A percentile compares a stretch with the other conserved stretches of the same genome.
phyloP scores from a whole-genome alignment of 176 grass and related monocot species.

The Carex pumila region DNA sequence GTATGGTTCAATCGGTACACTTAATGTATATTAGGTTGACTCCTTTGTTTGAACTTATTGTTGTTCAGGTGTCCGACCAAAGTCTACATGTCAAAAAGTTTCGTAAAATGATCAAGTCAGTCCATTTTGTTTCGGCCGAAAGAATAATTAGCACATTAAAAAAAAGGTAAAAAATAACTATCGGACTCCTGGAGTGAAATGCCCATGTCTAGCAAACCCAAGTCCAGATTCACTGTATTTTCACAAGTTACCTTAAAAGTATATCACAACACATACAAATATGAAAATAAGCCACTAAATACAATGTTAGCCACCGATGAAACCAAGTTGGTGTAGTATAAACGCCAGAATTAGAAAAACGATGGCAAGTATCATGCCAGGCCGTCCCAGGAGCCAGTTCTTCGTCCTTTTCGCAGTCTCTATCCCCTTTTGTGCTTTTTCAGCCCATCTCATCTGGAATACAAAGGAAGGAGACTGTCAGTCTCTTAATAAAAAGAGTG shows the following conservation, averaged over 20 bases:
- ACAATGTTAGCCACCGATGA: slow-evolving; percentile 56
- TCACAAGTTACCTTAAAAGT: neutral
- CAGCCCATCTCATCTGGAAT: slow-evolving; percentile 80
- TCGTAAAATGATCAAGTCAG: neutral
- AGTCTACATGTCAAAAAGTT: too few species aligned
- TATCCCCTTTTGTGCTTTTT: slow-evolving; percentile 62
- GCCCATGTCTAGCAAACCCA: neutral
- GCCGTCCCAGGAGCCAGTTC: slow-evolving; percentile 79
- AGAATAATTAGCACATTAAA: slow-evolving; percentile 2
- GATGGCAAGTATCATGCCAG: slow-evolving; percentile 71
- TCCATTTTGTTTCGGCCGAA: neutral
- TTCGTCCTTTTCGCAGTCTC: slow-evolving; percentile 72
- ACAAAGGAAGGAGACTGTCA: slow-evolving; percentile 1
- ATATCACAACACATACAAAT: neutral
- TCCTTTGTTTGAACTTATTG: too few species aligned
- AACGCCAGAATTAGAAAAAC: slow-evolving; percentile 82
- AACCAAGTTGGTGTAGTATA: slow-evolving; percentile 69
- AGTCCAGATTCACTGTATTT: neutral
- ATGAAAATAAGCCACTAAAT: neutral
- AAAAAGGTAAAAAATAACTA: too few species aligned
- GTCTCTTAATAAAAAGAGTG: neutral
- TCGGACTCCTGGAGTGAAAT: neutral
- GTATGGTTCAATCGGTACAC: too few species aligned
- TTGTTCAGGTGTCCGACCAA: too few species aligned
- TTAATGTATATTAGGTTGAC: too few species aligned